Evolutionary conservation across 768 basidiomycete species (phyloP), one percentile per base, ranked within the genome.

Genomic region (Lyophyllum atratum): DNA sequence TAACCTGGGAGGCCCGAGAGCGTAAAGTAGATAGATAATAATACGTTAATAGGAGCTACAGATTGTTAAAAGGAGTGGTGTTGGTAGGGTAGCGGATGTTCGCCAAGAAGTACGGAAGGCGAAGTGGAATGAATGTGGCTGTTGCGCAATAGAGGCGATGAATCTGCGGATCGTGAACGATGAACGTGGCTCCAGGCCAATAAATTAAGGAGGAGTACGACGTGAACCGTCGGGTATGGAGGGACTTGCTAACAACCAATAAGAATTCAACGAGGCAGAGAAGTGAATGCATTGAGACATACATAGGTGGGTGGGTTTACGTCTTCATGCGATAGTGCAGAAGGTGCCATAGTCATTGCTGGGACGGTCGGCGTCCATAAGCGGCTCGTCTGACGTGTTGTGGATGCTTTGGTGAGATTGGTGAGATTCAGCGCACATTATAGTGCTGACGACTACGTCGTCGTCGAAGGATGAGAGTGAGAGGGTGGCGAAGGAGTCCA

Each of bases 401-500:
- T 21, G 22, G 37, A 43, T 37, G n/a, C 19, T 5, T 28, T 7
- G 21, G 8, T 7, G 12, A 31, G 29, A 31, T 31, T 31, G 29
- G n/a, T 31, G 34, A 25, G 22, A 37, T 10, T 26, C n/a, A 9
- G 21, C 9, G 12, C 15, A 17, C 31, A 12, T 55, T 12, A 19
- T 3, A 4, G 22, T 1, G 21, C 10, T 46, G 7, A 4, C 21
- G 12, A 44, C 26, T 3, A 25, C 24, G 37, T 48, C 37, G 10
- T 37, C 48, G 22, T 31, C n/a, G 17, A 17, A 40, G 24, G 22
- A 19, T 25, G 47, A 55, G n/a, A 55, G 42, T 19, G 46, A 42
- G 11, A 55, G 17, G 11, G 39, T 40, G 40, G n/a, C n/a, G 28
- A 55, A 55, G 21, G 54, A 42, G 54, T 55, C 54, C 54, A 55